Conservation (phyloP, 2,329 filamentous ascomycete genomes). For the Samsoniella hepiali region DNA sequence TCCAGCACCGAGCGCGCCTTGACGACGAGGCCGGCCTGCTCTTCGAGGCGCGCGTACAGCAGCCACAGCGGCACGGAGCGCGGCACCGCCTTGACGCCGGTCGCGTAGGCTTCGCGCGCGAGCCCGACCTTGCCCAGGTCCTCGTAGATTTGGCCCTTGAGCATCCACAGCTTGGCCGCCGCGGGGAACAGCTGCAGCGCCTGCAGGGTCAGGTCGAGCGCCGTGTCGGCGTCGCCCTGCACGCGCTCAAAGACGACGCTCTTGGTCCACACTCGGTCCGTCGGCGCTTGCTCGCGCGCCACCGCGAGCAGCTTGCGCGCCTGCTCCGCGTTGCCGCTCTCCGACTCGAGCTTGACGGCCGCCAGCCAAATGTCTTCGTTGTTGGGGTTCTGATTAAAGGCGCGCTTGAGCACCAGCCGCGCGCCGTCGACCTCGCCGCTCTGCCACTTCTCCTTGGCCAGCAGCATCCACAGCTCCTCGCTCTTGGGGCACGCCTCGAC, state of each 20-base stretch:
- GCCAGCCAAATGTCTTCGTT: slow-evolving; percentile 98
- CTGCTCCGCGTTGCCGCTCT: slow-evolving; percentile 77
- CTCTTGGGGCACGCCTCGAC: slow-evolving; percentile 90
- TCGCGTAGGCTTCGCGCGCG: slow-evolving; percentile 84
- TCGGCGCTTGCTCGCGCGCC: slow-evolving; percentile 84
- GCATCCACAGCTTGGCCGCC: slow-evolving; percentile 91
- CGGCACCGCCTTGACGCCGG: slow-evolving; percentile 82
- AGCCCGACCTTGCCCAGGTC: slow-evolving; percentile 73
- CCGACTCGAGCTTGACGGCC: slow-evolving; percentile 92
- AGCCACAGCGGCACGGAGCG: slow-evolving; percentile 86
- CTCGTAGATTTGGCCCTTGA: slow-evolving; percentile 98
- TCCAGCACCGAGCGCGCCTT: slow-evolving; percentile 94
- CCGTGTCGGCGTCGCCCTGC: slow-evolving; percentile 71
- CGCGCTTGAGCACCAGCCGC: slow-evolving; percentile 76
- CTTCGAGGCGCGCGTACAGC: slow-evolving; percentile 82
- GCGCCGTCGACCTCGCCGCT: slow-evolving; percentile 84
- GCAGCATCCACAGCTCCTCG: slow-evolving; percentile 91
- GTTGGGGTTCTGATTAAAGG: slow-evolving; percentile 92
- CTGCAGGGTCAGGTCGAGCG: slow-evolving; percentile 82
- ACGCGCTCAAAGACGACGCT: slow-evolving; percentile 91
- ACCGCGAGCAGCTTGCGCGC: slow-evolving; percentile 78
- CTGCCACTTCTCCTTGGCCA: slow-evolving; percentile 92
- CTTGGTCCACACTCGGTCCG: slow-evolving; percentile 96
- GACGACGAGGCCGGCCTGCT: slow-evolving; percentile 76
- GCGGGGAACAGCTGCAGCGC: slow-evolving; percentile 83